Conservation (phyloP, 2,329 filamentous ascomycete species). For the Ophiostoma australiae region DNA sequence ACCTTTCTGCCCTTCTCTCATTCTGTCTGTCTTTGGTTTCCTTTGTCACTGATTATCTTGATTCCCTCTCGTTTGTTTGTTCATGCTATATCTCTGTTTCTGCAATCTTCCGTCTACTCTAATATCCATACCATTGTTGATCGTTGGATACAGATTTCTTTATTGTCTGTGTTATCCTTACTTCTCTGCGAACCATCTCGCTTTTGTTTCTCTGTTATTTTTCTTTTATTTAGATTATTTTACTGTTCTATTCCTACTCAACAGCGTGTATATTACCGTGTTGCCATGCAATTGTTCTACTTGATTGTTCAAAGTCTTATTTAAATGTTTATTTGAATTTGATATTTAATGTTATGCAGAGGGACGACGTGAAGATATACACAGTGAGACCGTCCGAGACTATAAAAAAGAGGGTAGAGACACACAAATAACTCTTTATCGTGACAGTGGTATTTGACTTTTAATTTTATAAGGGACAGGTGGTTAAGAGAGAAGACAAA, state of each 20-base stretch:
- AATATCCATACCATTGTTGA: constrained; percentile 2
- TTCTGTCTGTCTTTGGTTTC: neutral
- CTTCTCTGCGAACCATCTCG: neutral
- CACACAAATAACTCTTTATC: neutral
- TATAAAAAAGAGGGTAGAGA: neutral
- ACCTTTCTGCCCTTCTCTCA: neutral
- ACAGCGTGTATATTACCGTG: neutral
- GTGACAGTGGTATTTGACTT: constrained; percentile 15
- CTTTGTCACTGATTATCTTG: neutral
- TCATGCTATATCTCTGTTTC: neutral
- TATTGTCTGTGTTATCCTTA: neutral
- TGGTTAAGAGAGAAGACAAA: neutral
- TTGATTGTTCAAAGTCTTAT: neutral
- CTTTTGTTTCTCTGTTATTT: neutral
- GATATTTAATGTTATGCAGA: neutral
- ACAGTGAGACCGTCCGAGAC: neutral
- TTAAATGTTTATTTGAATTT: neutral
- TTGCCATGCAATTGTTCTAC: neutral
- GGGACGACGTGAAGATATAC: neutral
- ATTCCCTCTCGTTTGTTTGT: constrained; percentile 15
- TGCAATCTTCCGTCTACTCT: neutral
- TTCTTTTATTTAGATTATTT: neutral
- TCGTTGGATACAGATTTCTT: constrained; percentile 14
- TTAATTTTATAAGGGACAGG: neutral
- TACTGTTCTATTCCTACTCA: neutral